Conservation (phyloP, 129 eudicot genomes). For the Glebionis coronaria region DNA sequence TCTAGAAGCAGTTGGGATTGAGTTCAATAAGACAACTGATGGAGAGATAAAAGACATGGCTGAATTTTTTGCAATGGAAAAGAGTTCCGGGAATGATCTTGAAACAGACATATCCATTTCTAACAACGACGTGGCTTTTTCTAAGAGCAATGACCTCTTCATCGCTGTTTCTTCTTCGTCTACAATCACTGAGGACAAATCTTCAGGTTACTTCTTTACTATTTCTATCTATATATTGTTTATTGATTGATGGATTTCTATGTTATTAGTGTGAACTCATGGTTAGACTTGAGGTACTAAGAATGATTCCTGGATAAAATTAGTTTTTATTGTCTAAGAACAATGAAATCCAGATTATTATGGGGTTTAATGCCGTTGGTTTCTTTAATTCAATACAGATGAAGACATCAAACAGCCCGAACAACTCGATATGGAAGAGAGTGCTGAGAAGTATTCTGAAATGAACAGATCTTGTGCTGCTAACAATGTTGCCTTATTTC, state of each 20-base stretch:
- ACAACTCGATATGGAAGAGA: no score
- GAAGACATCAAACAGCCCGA: background rate
- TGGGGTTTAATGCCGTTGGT: no score
- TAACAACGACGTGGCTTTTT: background rate
- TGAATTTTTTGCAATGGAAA: background rate
- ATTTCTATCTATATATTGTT: background rate
- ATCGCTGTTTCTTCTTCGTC: slow-evolving; percentile 18
- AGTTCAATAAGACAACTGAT: background rate
- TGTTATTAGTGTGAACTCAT: background rate
- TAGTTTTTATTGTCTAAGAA: no score
- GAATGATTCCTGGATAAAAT: no score
- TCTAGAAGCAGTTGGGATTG: background rate
- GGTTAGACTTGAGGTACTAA: background rate
- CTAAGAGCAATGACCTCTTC: slow-evolving; percentile 3
- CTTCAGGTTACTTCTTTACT: slow-evolving; percentile 13
- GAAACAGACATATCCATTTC: background rate
- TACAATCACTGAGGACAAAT: background rate
- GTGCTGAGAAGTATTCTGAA: no score
- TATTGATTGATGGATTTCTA: background rate
- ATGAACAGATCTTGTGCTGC: no score
- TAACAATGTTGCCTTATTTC: no score
- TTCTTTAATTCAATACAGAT: background rate
- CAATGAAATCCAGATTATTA: no score
- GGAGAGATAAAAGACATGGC: background rate
- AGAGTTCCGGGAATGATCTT: background rate